Conservation (phyloP, 2,329 filamentous ascomycete species). For the Mycogone perniciosa region DNA sequence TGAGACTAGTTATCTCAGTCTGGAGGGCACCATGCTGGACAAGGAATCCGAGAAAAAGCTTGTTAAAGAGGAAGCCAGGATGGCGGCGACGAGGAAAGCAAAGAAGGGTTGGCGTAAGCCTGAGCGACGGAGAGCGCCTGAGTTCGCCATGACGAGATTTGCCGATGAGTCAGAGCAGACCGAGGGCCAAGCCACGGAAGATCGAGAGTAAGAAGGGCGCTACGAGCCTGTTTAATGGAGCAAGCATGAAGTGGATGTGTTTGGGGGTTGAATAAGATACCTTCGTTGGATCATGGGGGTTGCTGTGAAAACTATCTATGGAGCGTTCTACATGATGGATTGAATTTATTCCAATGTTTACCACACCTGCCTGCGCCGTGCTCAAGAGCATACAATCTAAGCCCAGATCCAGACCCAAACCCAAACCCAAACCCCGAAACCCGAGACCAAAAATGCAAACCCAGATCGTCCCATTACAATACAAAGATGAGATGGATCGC, state of each 20-base stretch:
- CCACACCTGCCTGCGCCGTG: background rate
- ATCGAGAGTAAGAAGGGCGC: slow-evolving; percentile 19
- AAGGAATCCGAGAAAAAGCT: slow-evolving; percentile 59
- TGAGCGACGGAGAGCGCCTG: slow-evolving; percentile 37
- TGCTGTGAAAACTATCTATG: slow-evolving; percentile 8
- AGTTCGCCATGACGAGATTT: slow-evolving; percentile 54
- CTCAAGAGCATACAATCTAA: background rate
- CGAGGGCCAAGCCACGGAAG: slow-evolving; percentile 7
- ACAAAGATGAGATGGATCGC: background rate
- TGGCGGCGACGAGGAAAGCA: slow-evolving; percentile 29
- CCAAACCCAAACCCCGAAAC: background rate
- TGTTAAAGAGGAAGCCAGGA: slow-evolving; percentile 38
- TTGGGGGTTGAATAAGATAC: slow-evolving; percentile 9
- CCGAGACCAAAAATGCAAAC: background rate
- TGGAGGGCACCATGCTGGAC: slow-evolving; percentile 80
- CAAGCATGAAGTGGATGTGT: background rate
- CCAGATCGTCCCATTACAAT: background rate
- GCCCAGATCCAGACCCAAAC: background rate
- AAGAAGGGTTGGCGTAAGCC: slow-evolving; percentile 26
- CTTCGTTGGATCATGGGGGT: slow-evolving; percentile 5
- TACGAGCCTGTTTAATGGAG: slow-evolving; percentile 16
- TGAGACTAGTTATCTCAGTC: slow-evolving; percentile 72
- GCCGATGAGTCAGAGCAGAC: slow-evolving; percentile 36
- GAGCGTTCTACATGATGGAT: slow-evolving; percentile 9
- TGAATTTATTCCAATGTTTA: slow-evolving; percentile 2